Conservation (phyloP, 2,329 filamentous ascomycete species). For the Aspergillus pseudoglaucus region DNA sequence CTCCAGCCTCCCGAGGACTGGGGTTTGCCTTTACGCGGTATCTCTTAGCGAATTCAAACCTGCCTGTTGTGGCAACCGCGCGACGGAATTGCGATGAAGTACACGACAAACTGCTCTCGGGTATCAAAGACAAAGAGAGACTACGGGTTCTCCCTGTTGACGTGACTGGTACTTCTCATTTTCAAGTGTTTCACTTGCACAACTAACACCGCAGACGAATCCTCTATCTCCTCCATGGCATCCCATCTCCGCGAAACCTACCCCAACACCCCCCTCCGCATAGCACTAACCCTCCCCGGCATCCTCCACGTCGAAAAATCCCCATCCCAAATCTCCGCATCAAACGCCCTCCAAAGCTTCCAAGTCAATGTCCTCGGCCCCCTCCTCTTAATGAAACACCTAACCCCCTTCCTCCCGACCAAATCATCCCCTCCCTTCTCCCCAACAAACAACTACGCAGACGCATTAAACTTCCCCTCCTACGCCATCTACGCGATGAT, state of each 20-base stretch:
- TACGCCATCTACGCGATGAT: slow-evolving; percentile 65
- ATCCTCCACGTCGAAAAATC: slow-evolving; percentile 68
- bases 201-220: slow-evolving; percentile 47
- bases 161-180: slow-evolving; percentile 45
- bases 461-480: slow-evolving; percentile 36
- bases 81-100: slow-evolving; percentile 47
- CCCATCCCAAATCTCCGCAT: slow-evolving; percentile 57
- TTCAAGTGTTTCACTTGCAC: background rate
- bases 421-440: slow-evolving; percentile 41
- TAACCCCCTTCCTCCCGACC: slow-evolving; percentile 61
- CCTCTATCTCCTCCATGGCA: slow-evolving; percentile 53
- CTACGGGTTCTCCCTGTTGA: slow-evolving; percentile 51
- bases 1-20: slow-evolving; percentile 58
- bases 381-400: slow-evolving; percentile 70
- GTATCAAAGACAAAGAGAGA: slow-evolving; percentile 40
- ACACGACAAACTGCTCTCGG: slow-evolving; percentile 45
- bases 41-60: slow-evolving; percentile 49
- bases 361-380: slow-evolving; percentile 68
- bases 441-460: slow-evolving; percentile 9
- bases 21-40: slow-evolving; percentile 56
- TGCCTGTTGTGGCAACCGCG: slow-evolving; percentile 56
- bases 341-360: slow-evolving; percentile 60
- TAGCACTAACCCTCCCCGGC: slow-evolving; percentile 65
- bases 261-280: slow-evolving; percentile 54
- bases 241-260: slow-evolving; percentile 50